Conservation (phyloP, 163 green algal species). For the Scenedesmus sp. region DNA sequence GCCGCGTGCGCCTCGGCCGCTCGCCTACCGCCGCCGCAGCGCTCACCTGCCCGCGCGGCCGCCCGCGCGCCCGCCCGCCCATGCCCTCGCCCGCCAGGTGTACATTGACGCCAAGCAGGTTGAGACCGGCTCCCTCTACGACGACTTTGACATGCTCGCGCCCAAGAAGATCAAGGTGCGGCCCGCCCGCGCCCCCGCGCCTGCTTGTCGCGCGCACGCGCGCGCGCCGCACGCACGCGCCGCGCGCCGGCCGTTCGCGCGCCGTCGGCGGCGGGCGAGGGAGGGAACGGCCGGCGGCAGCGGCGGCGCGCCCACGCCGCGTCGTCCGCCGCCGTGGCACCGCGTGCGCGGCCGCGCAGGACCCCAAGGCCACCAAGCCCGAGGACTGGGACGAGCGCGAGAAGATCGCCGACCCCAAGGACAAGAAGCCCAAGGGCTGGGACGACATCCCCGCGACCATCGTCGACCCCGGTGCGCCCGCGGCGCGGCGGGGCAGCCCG, state of each 20-base stretch:
- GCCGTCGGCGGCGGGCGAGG: not conserved
- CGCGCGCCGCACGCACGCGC: too few relatives aligned
- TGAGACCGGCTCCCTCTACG: slow-evolving; percentile 69
- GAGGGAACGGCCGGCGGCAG: too few relatives aligned
- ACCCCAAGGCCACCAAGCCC: slow-evolving; percentile 84
- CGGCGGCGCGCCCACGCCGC: too few relatives aligned
- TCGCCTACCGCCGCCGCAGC: not conserved
- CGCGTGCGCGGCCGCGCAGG: slow-evolving; percentile 47
- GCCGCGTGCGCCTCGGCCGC: not conserved
- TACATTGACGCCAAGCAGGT: slow-evolving; percentile 82
- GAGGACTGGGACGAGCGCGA: slow-evolving; percentile 85
- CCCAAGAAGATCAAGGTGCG: slow-evolving; percentile 80
- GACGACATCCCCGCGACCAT: slow-evolving; percentile 87
- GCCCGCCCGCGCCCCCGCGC: too few relatives aligned
- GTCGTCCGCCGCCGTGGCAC: too few relatives aligned
- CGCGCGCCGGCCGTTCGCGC: too few relatives aligned
- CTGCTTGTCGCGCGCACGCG: too few relatives aligned
- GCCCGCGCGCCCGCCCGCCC: too few relatives aligned
- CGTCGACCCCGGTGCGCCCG: slow-evolving; percentile 76
- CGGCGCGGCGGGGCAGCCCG: too few relatives aligned
- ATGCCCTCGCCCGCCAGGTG: slow-evolving; percentile 61
- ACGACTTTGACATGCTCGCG: slow-evolving; percentile 88
- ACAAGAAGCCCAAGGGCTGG: slow-evolving; percentile 80
- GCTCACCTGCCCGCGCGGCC: too few relatives aligned
- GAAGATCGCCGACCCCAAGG: slow-evolving; percentile 77